Evolutionary conservation across 352 stramenopile genomes (phyloP), one percentile per base, ranked within the genome.

Genomic region (Peronosclerospora sorghi): DNA sequence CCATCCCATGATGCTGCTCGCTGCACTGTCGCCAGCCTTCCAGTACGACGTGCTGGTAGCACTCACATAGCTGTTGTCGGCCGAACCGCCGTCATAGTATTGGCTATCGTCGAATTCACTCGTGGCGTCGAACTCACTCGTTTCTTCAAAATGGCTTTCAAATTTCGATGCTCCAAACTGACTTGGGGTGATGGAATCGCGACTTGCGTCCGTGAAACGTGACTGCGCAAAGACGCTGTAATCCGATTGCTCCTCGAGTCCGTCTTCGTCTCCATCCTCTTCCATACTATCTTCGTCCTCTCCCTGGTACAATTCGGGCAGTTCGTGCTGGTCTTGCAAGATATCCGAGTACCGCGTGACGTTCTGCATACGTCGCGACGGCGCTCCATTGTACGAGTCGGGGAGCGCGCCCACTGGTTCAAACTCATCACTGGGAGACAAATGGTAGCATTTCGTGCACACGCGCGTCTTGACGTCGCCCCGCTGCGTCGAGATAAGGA

Each of bases 141-240:
- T 51, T 8, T 30, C 28, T 17, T 63, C 49, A 20, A 55, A 59
- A 12, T 59, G 39, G 18, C 48, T 48, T 47, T 58, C 54, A 51
- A 55, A 58, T 5, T 51, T 45, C 4, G 54, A 62, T 13, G 48
- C 38, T 19, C 41, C 43, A 21, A 59, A 63, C 17, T 52, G 45
- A 30, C 52, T 53, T 23, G 56, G 45, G 10, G 51, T 59, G 28
- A 68, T 40, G 1, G 66, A 61, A 20, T 71, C 65, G 1, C 62
- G 63, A 18, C 63, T 66, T 4, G 63, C 51, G 1, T 68, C 62
- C 7, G 68, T 79, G 43, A 79, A 79, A 3, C 68, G 56, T 23
- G 64, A 76, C 47, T 72, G 62, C 1, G 68, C 68, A 32, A 79
- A 79, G 24, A 74, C 65, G 21, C 68, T 79, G 40, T 60, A 65